Conservation (phyloP, 306 rosid genomes). For the Fragaria vesca region DNA sequence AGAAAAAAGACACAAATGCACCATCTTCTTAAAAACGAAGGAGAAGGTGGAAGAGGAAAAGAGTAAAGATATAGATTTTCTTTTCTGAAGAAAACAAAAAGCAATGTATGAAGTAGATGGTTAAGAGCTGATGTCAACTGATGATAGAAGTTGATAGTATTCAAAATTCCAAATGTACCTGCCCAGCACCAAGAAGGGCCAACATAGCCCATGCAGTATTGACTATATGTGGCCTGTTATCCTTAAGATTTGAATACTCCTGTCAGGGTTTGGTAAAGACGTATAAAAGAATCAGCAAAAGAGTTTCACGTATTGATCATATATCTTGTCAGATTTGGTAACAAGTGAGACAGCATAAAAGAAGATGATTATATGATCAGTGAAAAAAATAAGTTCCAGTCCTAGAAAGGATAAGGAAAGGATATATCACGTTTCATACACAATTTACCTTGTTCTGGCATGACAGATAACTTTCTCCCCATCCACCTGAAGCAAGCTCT, state of each 20-base stretch:
- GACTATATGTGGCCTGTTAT: constrained; percentile 35
- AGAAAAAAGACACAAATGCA: background rate
- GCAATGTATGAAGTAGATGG: background rate
- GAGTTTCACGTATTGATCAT: background rate
- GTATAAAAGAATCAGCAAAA: background rate
- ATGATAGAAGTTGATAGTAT: background rate
- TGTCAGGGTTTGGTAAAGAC: constrained; percentile 3
- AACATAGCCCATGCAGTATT: constrained; percentile 41
- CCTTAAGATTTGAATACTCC: constrained; percentile 35
- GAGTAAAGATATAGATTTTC: background rate
- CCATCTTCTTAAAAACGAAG: background rate
- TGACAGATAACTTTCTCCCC: constrained; percentile 46
- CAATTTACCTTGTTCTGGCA: constrained; percentile 35
- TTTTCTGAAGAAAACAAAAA: background rate
- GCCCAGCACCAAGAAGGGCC: constrained; percentile 39
- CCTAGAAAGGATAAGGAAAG: constrained; percentile 5
- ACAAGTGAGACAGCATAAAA: background rate
- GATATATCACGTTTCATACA: background rate
- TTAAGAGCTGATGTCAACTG: background rate
- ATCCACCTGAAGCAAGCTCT: constrained; percentile 41
- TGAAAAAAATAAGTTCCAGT: background rate
- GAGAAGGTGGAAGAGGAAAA: background rate
- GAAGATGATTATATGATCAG: background rate
- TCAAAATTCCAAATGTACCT: constrained; percentile 23
- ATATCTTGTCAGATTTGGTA: background rate